A percentile compares a stretch with the other conserved stretches of the same genome.
These are phyloP conservation scores for Insectozyma bohioensis DNA, from an alignment of 1,139 yeast species.

Conservation along the genomic window DNA sequence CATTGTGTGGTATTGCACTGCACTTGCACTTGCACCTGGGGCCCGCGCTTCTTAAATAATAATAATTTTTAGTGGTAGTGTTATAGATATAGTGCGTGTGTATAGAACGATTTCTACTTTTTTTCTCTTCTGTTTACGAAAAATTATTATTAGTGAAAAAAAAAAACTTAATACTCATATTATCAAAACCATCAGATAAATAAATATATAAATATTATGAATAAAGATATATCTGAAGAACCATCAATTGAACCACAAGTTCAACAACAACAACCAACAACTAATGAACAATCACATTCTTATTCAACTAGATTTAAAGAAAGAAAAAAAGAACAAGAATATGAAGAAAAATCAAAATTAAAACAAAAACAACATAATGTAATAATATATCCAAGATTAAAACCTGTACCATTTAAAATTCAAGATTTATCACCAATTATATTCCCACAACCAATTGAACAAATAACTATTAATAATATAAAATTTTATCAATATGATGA, in stretches of 20 bases:
- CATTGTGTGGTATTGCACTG: too few species aligned
- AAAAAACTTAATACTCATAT: too few species aligned
- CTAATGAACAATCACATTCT: constrained; percentile 12
- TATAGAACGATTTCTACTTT: too few species aligned
- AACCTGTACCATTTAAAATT: constrained; percentile 43
- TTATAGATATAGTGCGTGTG: too few species aligned
- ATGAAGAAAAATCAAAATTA: constrained; percentile 17
- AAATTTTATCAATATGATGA: constrained; percentile 61
- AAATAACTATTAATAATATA: constrained; percentile 16
- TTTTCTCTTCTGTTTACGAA: too few species aligned
- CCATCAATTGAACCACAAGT: constrained; percentile 27
- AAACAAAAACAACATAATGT: constrained; percentile 32
- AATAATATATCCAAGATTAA: constrained; percentile 43
- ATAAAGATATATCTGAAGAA: constrained; percentile 14
- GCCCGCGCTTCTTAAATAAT: too few species aligned
- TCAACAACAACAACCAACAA: constrained; percentile 11
- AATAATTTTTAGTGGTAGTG: too few species aligned
- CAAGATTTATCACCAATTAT: constrained; percentile 25
- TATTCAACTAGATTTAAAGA: constrained; percentile 29
- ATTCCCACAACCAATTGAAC: constrained; percentile 12
- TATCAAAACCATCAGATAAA: too few species aligned
- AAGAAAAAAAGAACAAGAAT: constrained; percentile 17
- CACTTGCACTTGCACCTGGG: too few species aligned
- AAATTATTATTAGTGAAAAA: too few species aligned
- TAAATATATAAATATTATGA: constrained; percentile 4